These are phyloP conservation scores for Lojkania enalia DNA, from an alignment of 2,329 filamentous ascomycete genomes.

Conservation along the genomic window DNA sequence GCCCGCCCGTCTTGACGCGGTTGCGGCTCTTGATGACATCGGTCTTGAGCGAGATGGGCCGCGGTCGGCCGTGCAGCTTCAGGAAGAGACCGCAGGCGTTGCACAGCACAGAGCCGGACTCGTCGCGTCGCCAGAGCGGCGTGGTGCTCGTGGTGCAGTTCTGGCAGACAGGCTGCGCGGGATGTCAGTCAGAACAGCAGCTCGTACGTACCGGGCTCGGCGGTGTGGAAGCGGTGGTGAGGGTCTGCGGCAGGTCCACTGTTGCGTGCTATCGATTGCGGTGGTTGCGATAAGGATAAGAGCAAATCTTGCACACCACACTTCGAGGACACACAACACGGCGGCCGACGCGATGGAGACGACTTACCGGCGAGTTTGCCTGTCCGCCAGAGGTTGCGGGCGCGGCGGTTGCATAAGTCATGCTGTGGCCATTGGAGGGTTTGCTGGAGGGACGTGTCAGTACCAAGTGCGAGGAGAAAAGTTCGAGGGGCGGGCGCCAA, in stretches of 20 bases:
- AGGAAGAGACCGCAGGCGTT: constrained; percentile 98
- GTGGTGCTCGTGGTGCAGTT: constrained; percentile 97
- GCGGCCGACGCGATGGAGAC: constrained; percentile 12
- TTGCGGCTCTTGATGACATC: constrained; percentile 99
- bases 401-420: constrained; percentile 66
- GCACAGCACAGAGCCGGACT: constrained; percentile 92
- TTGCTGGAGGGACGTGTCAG: constrained; percentile 36
- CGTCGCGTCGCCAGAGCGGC: constrained; percentile 95
- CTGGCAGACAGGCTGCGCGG: constrained; percentile 87
- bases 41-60: constrained; percentile 95
- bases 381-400: constrained; percentile 68
- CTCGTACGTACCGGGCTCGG: too few relatives aligned
- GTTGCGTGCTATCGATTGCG: constrained; percentile 42
- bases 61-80: constrained; percentile 90
- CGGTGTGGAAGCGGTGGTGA: too few relatives aligned
- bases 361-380: constrained; percentile 61
- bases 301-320: constrained; percentile 31
- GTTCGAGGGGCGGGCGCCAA: constrained; percentile 39
- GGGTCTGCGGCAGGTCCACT: too few relatives aligned
- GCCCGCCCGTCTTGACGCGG: constrained; percentile 84
- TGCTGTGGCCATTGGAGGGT: constrained; percentile 55
- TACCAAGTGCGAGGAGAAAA: constrained; percentile 19
- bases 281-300: constrained; percentile 54
- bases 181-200: constrained; percentile 51
- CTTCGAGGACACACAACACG: constrained; percentile 34